A percentile compares a stretch with the other conserved stretches of the same genome.
phyloP scores from a whole-genome alignment of 768 basidiomycete genomes.

The Leccinum arenicola region DNA sequence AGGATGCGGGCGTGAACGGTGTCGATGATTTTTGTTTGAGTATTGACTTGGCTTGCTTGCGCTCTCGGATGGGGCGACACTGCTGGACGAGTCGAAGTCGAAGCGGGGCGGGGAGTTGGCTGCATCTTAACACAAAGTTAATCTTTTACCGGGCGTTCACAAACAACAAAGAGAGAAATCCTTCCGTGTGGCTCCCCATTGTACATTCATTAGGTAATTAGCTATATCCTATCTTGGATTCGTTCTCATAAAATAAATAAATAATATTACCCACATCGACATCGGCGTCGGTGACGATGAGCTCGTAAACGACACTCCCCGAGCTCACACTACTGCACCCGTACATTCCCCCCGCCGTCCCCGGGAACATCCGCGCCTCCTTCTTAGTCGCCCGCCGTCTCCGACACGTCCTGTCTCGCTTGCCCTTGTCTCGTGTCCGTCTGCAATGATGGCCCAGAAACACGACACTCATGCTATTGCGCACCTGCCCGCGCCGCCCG shows the following conservation, averaged over 20 bases:
- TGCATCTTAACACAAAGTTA: conserved; percentile 38
- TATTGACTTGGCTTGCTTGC: conserved; percentile 54
- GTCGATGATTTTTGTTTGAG: conserved; percentile 78
- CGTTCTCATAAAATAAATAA: conserved; percentile 8
- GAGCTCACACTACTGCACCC: conserved; percentile 10
- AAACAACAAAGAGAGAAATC: conserved; percentile 21
- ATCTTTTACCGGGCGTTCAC: conserved; percentile 27
- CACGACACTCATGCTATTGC: conserved; percentile 20
- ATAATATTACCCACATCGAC: conserved; percentile 8
- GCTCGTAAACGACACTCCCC: conserved; percentile 21
- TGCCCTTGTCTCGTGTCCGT: conserved; percentile 1
- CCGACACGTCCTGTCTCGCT: conserved; percentile 4
- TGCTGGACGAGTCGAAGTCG: conserved; percentile 57
- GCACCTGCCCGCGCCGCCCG: conserved; percentile 8
- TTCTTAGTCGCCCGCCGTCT: not conserved
- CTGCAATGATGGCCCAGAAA: conserved; percentile 27
- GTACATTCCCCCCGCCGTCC: conserved; percentile 1
- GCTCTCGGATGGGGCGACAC: conserved; percentile 53
- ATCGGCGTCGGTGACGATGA: conserved; percentile 19
- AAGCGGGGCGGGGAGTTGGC: conserved; percentile 53
- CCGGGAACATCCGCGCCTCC: not conserved
- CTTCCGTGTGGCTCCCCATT: no score
- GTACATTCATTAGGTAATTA: conserved; percentile 26
- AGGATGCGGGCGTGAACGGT: conserved; percentile 82
- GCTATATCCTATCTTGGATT: conserved; percentile 16